Conservation (phyloP, 257 asterid genomes). For the Perilla frutescens region DNA sequence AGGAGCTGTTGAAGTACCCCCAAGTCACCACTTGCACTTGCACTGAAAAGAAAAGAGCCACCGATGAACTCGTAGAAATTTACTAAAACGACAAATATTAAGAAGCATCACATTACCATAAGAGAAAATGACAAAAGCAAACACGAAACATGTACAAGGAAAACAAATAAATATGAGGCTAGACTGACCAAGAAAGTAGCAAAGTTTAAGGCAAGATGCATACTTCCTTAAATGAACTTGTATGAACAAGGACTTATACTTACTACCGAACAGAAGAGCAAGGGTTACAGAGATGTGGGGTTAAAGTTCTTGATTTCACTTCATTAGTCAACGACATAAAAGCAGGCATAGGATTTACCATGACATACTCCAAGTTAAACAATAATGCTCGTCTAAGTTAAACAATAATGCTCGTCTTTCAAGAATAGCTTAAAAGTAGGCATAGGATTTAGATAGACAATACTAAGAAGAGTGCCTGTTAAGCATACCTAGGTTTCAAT, state of each 20-base stretch:
- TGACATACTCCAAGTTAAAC: neutral
- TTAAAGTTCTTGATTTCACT: neutral
- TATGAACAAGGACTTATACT: neutral
- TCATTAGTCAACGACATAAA: neutral
- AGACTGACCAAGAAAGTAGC: neutral
- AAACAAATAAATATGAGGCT: neutral
- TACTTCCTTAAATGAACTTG: neutral
- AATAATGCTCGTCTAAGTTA: no score
- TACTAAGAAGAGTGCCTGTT: neutral
- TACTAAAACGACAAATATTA: neutral
- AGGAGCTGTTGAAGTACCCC: conserved; percentile 66
- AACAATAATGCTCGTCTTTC: neutral
- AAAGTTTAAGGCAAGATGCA: conserved; percentile 11
- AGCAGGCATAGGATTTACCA: neutral
- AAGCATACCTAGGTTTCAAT: conserved; percentile 57
- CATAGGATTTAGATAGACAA: conserved; percentile 18
- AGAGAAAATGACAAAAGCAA: neutral
- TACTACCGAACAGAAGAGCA: neutral
- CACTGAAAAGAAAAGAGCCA: conserved; percentile 50
- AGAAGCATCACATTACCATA: conserved; percentile 10
- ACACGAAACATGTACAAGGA: neutral
- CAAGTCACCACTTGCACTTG: conserved; percentile 48
- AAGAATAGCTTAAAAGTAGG: conserved; percentile 6
- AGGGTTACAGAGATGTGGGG: neutral
- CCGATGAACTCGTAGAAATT: neutral